These are phyloP conservation scores for Moesziomyces sp. DNA, from an alignment of 1,284 basidiomycete species.

Conservation along the genomic window DNA sequence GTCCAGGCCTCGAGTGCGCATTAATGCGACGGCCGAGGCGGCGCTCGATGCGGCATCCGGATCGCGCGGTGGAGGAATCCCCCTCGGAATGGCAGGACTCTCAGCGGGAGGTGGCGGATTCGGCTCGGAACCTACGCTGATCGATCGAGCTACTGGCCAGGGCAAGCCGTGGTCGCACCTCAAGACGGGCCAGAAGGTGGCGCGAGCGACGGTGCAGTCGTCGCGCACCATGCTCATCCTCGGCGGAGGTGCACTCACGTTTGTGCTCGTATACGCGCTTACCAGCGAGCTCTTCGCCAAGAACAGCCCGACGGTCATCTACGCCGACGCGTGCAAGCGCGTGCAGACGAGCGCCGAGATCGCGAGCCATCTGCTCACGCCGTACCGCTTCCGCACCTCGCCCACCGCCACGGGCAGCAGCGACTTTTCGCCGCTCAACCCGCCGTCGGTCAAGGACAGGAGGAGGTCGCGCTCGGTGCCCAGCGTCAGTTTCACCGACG, in stretches of 20 bases:
- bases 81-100: constrained; percentile 33
- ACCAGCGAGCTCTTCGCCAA: constrained; percentile 89
- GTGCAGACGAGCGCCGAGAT: constrained; percentile 77
- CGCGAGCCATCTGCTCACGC: constrained; percentile 51
- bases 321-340: constrained; percentile 84
- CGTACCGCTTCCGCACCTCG: constrained; percentile 58
- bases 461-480: constrained; percentile 51
- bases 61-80: constrained; percentile 29
- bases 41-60: constrained; percentile 38
- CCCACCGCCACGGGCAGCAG: constrained; percentile 24
- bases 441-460: constrained; percentile 40
- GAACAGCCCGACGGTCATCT: constrained; percentile 90
- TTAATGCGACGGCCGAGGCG: constrained; percentile 47
- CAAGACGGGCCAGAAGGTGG: constrained; percentile 83
- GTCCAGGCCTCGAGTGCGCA: constrained; percentile 21
- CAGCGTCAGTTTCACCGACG: constrained; percentile 39
- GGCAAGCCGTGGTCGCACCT: constrained; percentile 79
- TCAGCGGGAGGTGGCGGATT: constrained; percentile 19
- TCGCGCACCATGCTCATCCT: constrained; percentile 84
- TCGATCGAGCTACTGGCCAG: constrained; percentile 47
- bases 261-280: constrained; percentile 80
- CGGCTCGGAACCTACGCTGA: constrained; percentile 16
- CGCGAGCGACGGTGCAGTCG: constrained; percentile 77
- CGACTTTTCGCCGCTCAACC: constrained; percentile 55
- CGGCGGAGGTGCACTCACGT: constrained; percentile 73